Base-by-base conservation (phyloP, 1,139 yeast genomes). In the Sugiyamaella xylanicola region DNA sequence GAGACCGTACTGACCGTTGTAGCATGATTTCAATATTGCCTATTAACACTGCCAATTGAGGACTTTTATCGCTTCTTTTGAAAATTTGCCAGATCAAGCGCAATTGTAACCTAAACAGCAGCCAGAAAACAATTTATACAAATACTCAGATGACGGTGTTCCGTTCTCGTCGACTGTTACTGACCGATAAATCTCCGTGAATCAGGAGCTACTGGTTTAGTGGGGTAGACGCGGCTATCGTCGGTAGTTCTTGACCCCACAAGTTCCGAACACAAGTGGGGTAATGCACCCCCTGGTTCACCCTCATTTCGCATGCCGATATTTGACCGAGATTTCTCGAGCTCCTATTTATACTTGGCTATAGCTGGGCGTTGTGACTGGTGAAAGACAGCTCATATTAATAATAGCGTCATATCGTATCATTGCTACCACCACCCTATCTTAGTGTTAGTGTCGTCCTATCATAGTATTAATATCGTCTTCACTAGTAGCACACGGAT, bases 171-270 rank as follows among this genome's bases (percentile, higher is more conserved):
- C n/a, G n/a, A n/a, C n/a, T 9, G 9, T 5, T 9, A 25, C 9
- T 5, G 29, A 19, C 51, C 51, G 51, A 37, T 41, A 48, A 36
- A 39, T 9, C 44, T 48, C 51, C 51, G 51, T 15, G 13, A 8
- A 25, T 40, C 19, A 8, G 3, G 19, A 40, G n/a, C 22, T 4
- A 9, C 25, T 19, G 27, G n/a, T 35, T 13, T 22, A 16, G 43
- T 39, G 51, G 51, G 51, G 51, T 47, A 37, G 2, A 37, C 17
- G 36, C 51, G 44, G 51, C 51, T 37, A 27, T 46, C 41, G 41
- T n/a, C 41, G 49, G 49, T 3, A 4, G 11, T 32, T 15, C 29
- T 9, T 22, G 29, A 43, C 48, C 48, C 40, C 39, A 32, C 22
- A 32, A 11, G 15, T 15, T 8, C 15, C 37, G 37, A n/a, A 8